Evolutionary conservation across 768 basidiomycete species (phyloP).

Genomic region (Brasilioporus rufonigricans): DNA sequence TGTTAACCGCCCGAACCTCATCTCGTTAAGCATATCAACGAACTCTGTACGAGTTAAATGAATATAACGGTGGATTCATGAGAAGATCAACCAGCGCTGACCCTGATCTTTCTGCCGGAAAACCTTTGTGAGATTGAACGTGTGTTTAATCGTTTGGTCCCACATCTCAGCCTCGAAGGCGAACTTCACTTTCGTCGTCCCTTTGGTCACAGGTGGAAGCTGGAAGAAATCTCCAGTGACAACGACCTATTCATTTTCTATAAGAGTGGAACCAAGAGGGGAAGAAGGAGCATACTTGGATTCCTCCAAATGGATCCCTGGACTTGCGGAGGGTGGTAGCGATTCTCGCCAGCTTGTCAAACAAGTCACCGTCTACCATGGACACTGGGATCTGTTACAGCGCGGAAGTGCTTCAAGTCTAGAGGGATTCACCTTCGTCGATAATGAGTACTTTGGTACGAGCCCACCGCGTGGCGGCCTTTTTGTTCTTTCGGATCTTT

Average conservation of each 20-base stretch:
- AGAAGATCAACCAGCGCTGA: constrained; percentile 36
- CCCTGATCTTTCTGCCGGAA: constrained; percentile 93
- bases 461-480: constrained; percentile 75
- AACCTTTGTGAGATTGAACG: constrained; percentile 92
- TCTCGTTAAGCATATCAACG: constrained; percentile 96
- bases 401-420: not conserved
- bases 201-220: constrained; percentile 85
- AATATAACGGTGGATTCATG: not conserved
- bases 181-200: constrained; percentile 63
- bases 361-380: constrained; percentile 92
- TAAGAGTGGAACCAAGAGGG: not conserved
- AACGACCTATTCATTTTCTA: constrained; percentile 53
- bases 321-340: constrained; percentile 63
- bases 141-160: constrained; percentile 70
- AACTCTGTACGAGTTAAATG: constrained; percentile 56
- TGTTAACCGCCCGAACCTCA: constrained; percentile 84
- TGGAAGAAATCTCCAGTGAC: constrained; percentile 99
- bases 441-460: constrained; percentile 83
- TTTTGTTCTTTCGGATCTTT: constrained; percentile 81
- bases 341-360: constrained; percentile 84
- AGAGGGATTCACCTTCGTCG: constrained; percentile 58
- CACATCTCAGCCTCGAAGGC: constrained; percentile 88
- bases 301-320: constrained; percentile 84
- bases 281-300: constrained; percentile 56
- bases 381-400: constrained; percentile 59